These are phyloP conservation scores for Orbilia javanica DNA, from an alignment of 2,329 filamentous ascomycete species.

Conservation along the genomic window DNA sequence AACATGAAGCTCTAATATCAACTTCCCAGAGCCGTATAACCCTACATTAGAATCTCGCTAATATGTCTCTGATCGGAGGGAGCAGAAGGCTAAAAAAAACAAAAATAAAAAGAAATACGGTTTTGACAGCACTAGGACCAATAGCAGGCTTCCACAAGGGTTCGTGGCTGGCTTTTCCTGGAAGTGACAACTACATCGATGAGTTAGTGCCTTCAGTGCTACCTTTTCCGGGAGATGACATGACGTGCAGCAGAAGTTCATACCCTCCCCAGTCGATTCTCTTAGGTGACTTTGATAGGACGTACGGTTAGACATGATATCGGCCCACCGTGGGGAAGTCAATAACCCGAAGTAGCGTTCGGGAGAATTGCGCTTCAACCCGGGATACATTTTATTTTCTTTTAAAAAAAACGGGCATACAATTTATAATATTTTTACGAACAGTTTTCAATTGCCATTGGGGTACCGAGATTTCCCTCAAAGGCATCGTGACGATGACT, in stretches of 20 bases:
- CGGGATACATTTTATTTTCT: neutral
- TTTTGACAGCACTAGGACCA: neutral
- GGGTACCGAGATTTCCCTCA: neutral
- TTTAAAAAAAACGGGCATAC: neutral
- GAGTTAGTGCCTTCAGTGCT: neutral
- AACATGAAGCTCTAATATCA: conserved; percentile 1
- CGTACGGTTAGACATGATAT: conserved; percentile 3
- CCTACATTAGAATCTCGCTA: conserved; percentile 12
- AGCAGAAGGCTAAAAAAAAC: no score
- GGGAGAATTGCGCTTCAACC: conserved; percentile 2
- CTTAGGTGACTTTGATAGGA: conserved; percentile 2
- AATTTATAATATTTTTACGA: conserved; percentile 31
- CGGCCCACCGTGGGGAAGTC: conserved; percentile 16
- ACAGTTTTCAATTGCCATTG: neutral
- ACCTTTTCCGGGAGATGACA: conserved; percentile 34
- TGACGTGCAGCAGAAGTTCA: conserved; percentile 9
- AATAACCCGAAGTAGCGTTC: conserved; percentile 33
- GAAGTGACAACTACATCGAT: neutral
- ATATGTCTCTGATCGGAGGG: conserved; percentile 49
- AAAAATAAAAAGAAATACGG: conserved; percentile 3
- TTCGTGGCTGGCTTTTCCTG: conserved; percentile 31
- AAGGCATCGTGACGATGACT: conserved; percentile 36
- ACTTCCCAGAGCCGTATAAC: conserved; percentile 42
- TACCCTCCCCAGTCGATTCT: neutral
- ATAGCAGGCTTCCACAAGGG: conserved; percentile 8